phyloP scores from a whole-genome alignment of 1,139 yeast genomes.

The Yamadazyma taylorii region DNA sequence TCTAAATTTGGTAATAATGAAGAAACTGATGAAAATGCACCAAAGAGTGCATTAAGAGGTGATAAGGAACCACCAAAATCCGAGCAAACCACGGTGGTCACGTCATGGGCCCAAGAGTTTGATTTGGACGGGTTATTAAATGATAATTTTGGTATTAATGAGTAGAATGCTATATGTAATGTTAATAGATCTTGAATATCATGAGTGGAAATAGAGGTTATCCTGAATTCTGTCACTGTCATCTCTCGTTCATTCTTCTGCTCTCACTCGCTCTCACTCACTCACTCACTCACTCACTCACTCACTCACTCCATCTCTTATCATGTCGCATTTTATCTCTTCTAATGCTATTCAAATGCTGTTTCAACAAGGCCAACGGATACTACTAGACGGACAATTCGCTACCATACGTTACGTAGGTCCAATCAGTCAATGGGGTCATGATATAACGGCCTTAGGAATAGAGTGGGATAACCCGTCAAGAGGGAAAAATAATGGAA shows the following conservation, averaged over 20 bases:
- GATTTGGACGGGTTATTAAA: constrained; percentile 80
- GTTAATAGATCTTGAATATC: too few species aligned
- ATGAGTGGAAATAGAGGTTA: too few species aligned
- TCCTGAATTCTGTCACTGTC: too few species aligned
- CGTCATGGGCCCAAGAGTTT: constrained; percentile 92
- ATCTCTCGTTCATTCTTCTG: too few species aligned
- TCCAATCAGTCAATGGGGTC: constrained; percentile 59
- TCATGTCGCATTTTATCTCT: neutral
- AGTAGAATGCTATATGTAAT: neutral
- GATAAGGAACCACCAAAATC: constrained; percentile 52
- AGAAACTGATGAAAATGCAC: constrained; percentile 30
- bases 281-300: too few species aligned
- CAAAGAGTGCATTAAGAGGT: constrained; percentile 43
- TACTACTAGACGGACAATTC: constrained; percentile 38
- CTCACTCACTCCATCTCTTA: too few species aligned
- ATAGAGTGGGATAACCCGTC: constrained; percentile 80
- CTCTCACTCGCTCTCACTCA: too few species aligned
- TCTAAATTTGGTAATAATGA: constrained; percentile 32
- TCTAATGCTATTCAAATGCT: too few species aligned
- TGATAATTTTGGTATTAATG: constrained; percentile 5
- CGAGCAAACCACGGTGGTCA: constrained; percentile 80
- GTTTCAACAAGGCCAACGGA: too few species aligned
- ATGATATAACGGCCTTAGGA: constrained; percentile 54
- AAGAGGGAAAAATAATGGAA: constrained; percentile 82
- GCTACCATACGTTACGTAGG: constrained; percentile 73